Base-by-base conservation (phyloP, 1,284 basidiomycete genomes). In the Testicularia cyperi region DNA sequence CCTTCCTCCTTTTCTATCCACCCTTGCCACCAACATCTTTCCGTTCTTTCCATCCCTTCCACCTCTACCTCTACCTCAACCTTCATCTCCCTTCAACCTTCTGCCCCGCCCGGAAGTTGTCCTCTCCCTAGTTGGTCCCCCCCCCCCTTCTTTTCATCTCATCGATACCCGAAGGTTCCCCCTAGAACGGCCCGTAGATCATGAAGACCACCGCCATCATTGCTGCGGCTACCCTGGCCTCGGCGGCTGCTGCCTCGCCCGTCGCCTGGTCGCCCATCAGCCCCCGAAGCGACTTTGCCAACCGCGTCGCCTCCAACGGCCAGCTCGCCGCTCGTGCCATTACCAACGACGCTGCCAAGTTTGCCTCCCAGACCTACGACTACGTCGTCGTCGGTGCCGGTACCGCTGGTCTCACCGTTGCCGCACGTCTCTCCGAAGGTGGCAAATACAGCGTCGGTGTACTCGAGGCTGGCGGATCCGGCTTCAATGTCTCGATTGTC, bases 301-400 rank as follows among this genome's bases (percentile, higher is more conserved):
- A 54, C 30, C 49, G 61, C 37, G 45, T 53, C 22, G 45, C 45
- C 22, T 35, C 47, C 20, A 44, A 58, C 46, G 24, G 35, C 5
- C 43, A 43, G 16, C 43, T 64, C 20, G 54, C 61, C 29, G 29
- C 61, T n/a, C 48, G 51, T 22, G 37, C 61, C 46, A 64, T 64
- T 40, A 41, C 55, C 30, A 42, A 29, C 41, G 51, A 64, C 32
- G 45, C 54, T 20, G 21, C 26, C 30, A 25, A 38, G 23, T 64
- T 64, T 35, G 32, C 45, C 18, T 39, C 39, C 21, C 48, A 52
- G 33, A 12, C 57, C 38, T 66, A 47, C 49, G 85, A 70, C 49
- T 70, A 68, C 51, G 30, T 71, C 24, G 44, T 70, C 23, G 56
- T 68, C 29, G 68, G 68, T 38, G 68, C 55, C 25, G 94, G 92